Percentiles rank a stretch among this genome's conserved stretches.
phyloP scores from a whole-genome alignment of 2,329 filamentous ascomycete genomes.

The Phaeophleospora eucalypticola region DNA sequence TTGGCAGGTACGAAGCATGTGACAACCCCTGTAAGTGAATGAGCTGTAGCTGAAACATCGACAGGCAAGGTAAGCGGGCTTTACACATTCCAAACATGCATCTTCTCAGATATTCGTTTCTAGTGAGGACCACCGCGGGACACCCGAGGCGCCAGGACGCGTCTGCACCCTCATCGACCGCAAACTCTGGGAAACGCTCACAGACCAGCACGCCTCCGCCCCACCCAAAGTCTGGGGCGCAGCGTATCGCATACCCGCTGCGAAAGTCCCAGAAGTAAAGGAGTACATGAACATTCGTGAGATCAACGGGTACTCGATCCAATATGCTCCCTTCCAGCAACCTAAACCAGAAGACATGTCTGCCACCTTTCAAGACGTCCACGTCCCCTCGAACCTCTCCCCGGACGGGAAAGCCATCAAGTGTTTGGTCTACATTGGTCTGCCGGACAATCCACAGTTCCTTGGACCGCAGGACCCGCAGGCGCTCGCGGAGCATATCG shows the following conservation, averaged over 20 bases:
- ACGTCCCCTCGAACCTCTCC: conserved; percentile 14
- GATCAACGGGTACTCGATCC: conserved; percentile 94
- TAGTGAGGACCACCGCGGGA: conserved; percentile 93
- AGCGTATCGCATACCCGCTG: conserved; percentile 73
- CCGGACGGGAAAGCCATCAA: conserved; percentile 37
- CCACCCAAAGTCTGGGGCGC: conserved; percentile 79
- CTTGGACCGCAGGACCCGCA: conserved; percentile 77
- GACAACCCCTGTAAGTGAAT: not conserved
- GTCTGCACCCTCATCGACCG: conserved; percentile 90
- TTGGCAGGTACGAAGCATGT: conserved; percentile 73
- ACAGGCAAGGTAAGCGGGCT: conserved; percentile 28
- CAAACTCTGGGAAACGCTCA: conserved; percentile 73
- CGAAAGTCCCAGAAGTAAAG: conserved; percentile 72
- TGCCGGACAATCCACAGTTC: conserved; percentile 90
- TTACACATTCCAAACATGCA: not conserved
- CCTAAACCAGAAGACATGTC: conserved; percentile 49
- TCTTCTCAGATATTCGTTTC: not conserved
- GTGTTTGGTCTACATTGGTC: conserved; percentile 87
- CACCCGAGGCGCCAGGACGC: conserved; percentile 77
- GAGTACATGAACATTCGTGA: conserved; percentile 92
- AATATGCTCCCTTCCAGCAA: conserved; percentile 70
- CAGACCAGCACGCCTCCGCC: conserved; percentile 57
- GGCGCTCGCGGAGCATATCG: conserved; percentile 74
- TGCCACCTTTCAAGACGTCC: conserved; percentile 42
- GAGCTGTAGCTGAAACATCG: not conserved